A percentile compares a stretch with the other conserved stretches of the same genome.
Conservation (phyloP, 2,329 filamentous ascomycete species). For the Alternaria hordeiaustralica region DNA sequence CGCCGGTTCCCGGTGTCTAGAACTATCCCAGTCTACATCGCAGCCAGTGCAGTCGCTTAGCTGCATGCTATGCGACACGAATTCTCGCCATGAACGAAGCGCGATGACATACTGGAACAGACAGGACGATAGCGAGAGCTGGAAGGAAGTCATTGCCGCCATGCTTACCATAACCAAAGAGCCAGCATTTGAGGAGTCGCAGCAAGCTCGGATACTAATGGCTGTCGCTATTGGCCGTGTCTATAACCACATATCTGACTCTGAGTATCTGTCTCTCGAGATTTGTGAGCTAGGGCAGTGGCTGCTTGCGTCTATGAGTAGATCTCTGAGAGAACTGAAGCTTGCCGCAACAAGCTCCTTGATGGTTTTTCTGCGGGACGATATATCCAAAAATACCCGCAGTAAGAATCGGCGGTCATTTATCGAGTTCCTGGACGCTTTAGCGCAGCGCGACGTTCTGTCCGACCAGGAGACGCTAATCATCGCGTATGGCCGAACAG, state of each 20-base stretch:
- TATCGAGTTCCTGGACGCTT: slow-evolving; percentile 72
- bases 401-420: slow-evolving; percentile 72
- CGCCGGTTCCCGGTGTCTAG: slow-evolving; percentile 36
- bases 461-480: slow-evolving; percentile 83
- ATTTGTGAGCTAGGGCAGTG: slow-evolving; percentile 75
- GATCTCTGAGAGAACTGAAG: slow-evolving; percentile 83
- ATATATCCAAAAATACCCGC: slow-evolving; percentile 56
- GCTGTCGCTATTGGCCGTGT: slow-evolving; percentile 65
- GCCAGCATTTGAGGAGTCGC: slow-evolving; percentile 37
- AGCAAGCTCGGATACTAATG: slow-evolving; percentile 40
- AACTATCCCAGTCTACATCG: neutral
- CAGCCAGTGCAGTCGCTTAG: slow-evolving; percentile 17
- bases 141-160: slow-evolving; percentile 41
- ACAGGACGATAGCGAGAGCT: slow-evolving; percentile 28
- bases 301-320: slow-evolving; percentile 81
- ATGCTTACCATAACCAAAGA: slow-evolving; percentile 40
- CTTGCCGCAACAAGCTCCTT: slow-evolving; percentile 77
- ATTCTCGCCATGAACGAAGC: neutral
- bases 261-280: slow-evolving; percentile 69
- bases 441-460: slow-evolving; percentile 72
- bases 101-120: slow-evolving; percentile 34
- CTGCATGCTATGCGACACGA: slow-evolving; percentile 38
- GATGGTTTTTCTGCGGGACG: slow-evolving; percentile 67
- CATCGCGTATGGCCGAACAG: slow-evolving; percentile 84
- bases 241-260: slow-evolving; percentile 68